Evolutionary conservation across 1,139 yeast genomes (phyloP).

Genomic region (Pneumocystis sp.): DNA sequence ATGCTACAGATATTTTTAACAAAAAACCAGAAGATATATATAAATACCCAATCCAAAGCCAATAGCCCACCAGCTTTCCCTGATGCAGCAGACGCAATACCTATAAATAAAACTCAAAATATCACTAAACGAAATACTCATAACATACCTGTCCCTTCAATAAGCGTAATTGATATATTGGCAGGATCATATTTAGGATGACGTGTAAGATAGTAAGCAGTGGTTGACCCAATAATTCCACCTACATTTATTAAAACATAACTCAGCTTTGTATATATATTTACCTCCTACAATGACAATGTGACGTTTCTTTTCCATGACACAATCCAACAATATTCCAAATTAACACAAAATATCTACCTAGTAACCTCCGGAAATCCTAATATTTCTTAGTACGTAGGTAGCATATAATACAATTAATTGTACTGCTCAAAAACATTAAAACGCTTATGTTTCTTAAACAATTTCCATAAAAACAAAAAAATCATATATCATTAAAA

Average conservation of each 20-base stretch:
- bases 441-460: no score
- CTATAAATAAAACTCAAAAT: conserved; percentile 19
- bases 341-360: background rate
- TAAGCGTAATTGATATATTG: conserved; percentile 66
- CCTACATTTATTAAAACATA: conserved; percentile 29
- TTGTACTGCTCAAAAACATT: no score
- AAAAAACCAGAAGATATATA: background rate
- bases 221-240: conserved; percentile 90
- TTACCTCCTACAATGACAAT: background rate
- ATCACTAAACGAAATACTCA: background rate
- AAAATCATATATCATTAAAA: no score
- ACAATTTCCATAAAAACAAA: no score
- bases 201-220: conserved; percentile 72
- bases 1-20: conserved; percentile 7
- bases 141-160: conserved; percentile 62
- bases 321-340: background rate
- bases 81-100: conserved; percentile 78
- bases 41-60: conserved; percentile 36
- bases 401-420: no score
- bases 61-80: conserved; percentile 95
- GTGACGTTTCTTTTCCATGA: background rate
- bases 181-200: conserved; percentile 66
- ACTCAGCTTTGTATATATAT: background rate
- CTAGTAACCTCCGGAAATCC: no score
- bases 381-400: no score